Evolutionary conservation across 176 grass and related monocot species (phyloP).

Genomic region (Eragrostis curvula): DNA sequence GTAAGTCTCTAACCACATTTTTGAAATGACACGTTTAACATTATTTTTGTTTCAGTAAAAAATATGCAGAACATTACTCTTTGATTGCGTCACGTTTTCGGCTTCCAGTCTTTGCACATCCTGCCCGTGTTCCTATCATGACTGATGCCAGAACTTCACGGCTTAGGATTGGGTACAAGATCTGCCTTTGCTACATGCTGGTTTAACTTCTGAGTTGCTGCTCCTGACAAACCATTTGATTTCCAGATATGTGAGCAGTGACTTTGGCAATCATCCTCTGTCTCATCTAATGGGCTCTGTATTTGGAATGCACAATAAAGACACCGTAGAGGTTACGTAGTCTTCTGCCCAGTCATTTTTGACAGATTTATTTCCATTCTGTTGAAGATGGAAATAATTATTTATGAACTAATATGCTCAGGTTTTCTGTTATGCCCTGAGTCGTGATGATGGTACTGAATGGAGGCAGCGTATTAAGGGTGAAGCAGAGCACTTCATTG

Average conservation of each 20-base stretch:
- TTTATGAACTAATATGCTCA: constrained; percentile 17
- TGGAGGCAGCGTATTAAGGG: constrained; percentile 84
- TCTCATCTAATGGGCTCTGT: constrained; percentile 95
- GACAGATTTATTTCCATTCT: background rate
- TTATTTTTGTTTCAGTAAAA: constrained; percentile 30
- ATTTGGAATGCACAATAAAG: constrained; percentile 76
- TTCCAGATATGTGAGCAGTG: constrained; percentile 87
- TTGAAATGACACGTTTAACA: background rate
- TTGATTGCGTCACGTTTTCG: constrained; percentile 79
- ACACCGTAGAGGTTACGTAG: constrained; percentile 64
- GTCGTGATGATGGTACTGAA: constrained; percentile 85
- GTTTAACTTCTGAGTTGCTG: background rate
- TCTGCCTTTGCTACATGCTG: constrained; percentile 16
- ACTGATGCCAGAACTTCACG: constrained; percentile 47
- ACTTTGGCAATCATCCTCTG: constrained; percentile 91
- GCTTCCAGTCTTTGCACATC: constrained; percentile 66
- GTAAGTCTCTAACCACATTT: background rate
- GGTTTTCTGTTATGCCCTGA: constrained; percentile 95
- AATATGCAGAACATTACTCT: constrained; percentile 81
- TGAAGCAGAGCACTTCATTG: constrained; percentile 83
- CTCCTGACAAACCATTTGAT: constrained; percentile 21
- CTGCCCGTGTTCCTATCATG: constrained; percentile 57
- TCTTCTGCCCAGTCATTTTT: background rate
- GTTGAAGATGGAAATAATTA: background rate
- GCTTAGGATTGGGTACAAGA: constrained; percentile 76